phyloP scores from a whole-genome alignment of 2,329 filamentous ascomycete species.

The Talaromyces rugulosus region DNA sequence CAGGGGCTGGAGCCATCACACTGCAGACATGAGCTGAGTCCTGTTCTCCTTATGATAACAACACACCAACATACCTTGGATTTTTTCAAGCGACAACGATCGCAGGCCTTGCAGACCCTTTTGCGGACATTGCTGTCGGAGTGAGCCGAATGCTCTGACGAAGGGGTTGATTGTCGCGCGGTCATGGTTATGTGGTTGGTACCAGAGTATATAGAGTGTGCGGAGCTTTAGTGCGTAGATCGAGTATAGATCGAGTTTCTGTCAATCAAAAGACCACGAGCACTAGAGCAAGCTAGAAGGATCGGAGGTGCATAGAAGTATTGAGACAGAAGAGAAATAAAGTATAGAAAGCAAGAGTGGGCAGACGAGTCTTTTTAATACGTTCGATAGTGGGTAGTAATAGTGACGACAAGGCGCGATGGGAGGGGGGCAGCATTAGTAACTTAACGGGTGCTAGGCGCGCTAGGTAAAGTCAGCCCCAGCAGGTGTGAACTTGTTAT shows the following conservation, averaged over 20 bases:
- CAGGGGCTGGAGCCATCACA: slow-evolving; percentile 61
- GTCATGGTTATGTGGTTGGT: slow-evolving; percentile 25
- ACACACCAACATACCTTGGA: slow-evolving; percentile 53
- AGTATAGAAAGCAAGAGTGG: neutral
- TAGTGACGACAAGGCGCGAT: neutral
- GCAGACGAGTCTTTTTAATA: neutral
- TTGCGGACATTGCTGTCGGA: slow-evolving; percentile 52
- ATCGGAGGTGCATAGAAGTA: neutral
- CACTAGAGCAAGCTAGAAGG: neutral
- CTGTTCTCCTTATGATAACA: neutral
- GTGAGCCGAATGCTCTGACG: slow-evolving; percentile 34
- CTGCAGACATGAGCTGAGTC: slow-evolving; percentile 25
- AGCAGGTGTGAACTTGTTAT: neutral
- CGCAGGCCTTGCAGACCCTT: slow-evolving; percentile 63
- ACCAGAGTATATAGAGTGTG: neutral
- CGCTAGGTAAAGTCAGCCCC: neutral
- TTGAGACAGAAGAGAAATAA: neutral
- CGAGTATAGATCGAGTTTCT: too few relatives aligned
- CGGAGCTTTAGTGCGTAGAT: neutral
- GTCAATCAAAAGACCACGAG: neutral
- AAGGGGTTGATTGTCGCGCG: slow-evolving; percentile 36
- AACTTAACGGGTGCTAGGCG: neutral
- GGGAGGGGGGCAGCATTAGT: neutral
- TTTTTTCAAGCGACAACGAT: slow-evolving; percentile 63
- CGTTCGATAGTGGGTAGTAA: neutral